Base-by-base conservation (phyloP, 2,329 filamentous ascomycete genomes). In the Epichloe coenophiala region DNA sequence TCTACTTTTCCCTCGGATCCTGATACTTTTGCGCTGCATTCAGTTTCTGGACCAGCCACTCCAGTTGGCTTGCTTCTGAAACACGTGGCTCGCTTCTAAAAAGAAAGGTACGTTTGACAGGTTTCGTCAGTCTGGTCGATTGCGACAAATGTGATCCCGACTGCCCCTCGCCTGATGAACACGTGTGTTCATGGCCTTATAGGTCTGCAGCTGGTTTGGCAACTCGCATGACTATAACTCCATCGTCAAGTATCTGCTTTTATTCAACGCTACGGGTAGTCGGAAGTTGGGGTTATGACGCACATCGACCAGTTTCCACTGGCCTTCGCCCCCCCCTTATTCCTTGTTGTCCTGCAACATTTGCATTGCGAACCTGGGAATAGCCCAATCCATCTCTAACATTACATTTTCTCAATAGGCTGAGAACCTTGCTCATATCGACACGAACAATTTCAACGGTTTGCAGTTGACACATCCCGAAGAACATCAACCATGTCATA, bases 401-500 rank as follows among this genome's bases (percentile, higher is more conserved):
- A 35, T 41, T 2, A 31, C 13, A 2, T 15, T 41, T 21, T 35
- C 12, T 33, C 11, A 13, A 41, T 41, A 48, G 46, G n/a, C 38
- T 23, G 19, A 19, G 33, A n/a, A 33, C 6, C 4, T 48, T 15
- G 37, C 7, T 4, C 3, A 41, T 11, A 35, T 17, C 37, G 38
- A 41, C 12, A 41, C 46, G 46, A 48, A 33, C 23, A 19, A 41
- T 3, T 15, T 11, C 6, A 33, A n/a, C 46, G 27, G 27, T 15
- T 15, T 21, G 19, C 27, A 15, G 17, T 23, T 19, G 33, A 50
- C 27, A 33, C 11, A 13, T 35, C n/a, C 31, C 33, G 13, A 38
- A 38, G 2, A 8, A 27, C 9, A 40, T 13, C 45, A 48, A 49
- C 38, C 60, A 71, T 71, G 69, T 71, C 69, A 59, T 71, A 71